Percentiles rank a stretch among this genome's conserved stretches.
Conservation (phyloP, 2,329 filamentous ascomycete genomes). For the Fusarium sp. region DNA sequence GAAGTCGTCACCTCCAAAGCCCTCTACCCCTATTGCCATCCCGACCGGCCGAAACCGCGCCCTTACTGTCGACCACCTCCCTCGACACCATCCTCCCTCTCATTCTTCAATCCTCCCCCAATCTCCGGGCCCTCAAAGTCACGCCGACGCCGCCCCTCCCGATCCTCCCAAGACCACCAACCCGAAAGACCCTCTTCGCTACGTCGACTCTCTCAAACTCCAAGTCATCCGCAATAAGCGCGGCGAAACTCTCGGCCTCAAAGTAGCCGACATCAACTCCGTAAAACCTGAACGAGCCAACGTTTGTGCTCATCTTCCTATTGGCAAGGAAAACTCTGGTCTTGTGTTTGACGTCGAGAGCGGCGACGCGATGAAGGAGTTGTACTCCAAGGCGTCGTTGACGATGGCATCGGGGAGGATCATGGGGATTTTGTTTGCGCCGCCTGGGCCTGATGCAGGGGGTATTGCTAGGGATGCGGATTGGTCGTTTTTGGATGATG, state of each 20-base stretch:
- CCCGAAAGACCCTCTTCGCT: neutral
- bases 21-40: neutral
- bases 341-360: slow-evolving; percentile 8
- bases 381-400: neutral
- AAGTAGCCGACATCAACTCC: neutral
- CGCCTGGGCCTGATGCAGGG: neutral
- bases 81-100: neutral
- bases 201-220: slow-evolving; percentile 18
- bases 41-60: neutral
- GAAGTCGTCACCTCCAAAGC: neutral
- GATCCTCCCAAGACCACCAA: too few relatives aligned
- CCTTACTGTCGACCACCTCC: neutral
- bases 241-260: neutral
- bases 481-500: slow-evolving; percentile 11
- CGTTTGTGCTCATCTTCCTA: neutral
- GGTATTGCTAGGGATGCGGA: neutral
- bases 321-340: neutral
- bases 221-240: slow-evolving; percentile 1
- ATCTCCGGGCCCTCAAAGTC: neutral
- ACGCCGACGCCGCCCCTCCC: neutral
- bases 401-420: neutral
- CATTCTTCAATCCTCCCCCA: neutral
- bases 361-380: neutral
- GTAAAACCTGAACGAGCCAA: neutral
- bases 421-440: slow-evolving; percentile 20